These are phyloP conservation scores for Manihot esculenta DNA, from an alignment of 441 rosid genomes.

Conservation along the genomic window DNA sequence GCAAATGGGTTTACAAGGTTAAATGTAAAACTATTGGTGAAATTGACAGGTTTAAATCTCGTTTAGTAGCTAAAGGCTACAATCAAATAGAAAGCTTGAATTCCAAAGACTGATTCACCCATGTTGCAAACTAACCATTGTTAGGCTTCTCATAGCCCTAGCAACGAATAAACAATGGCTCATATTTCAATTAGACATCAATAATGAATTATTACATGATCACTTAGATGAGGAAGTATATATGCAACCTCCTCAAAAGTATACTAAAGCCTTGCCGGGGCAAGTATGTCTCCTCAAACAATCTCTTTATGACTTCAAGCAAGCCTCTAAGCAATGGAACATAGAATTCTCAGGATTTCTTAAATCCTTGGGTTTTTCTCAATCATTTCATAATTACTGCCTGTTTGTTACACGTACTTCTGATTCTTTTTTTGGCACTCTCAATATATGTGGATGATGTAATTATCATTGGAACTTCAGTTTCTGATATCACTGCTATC, in stretches of 20 bases:
- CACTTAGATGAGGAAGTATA: too few relatives aligned
- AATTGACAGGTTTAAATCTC: too few relatives aligned
- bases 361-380: background rate
- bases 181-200: background rate
- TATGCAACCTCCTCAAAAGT: background rate
- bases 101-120: background rate
- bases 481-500: background rate
- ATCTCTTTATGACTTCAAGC: slow-evolving; percentile 7
- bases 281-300: background rate
- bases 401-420: background rate
- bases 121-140: background rate
- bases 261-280: too few relatives aligned
- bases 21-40: too few relatives aligned
- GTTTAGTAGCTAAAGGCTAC: slow-evolving; percentile 18
- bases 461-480: background rate
- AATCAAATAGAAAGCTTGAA: slow-evolving; percentile 7
- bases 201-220: slow-evolving; percentile 9
- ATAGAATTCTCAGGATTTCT: background rate
- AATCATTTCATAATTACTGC: background rate
- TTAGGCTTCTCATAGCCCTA: background rate
- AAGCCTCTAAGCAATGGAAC: background rate
- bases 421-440: too few relatives aligned
- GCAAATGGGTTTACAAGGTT: too few relatives aligned
- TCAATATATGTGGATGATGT: slow-evolving; percentile 4
- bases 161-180: background rate